A percentile compares a stretch with the other conserved stretches of the same genome.
Evolutionary conservation across 2,329 filamentous ascomycete genomes (phyloP).

Genomic region (Nigrograna mackinnonii): DNA sequence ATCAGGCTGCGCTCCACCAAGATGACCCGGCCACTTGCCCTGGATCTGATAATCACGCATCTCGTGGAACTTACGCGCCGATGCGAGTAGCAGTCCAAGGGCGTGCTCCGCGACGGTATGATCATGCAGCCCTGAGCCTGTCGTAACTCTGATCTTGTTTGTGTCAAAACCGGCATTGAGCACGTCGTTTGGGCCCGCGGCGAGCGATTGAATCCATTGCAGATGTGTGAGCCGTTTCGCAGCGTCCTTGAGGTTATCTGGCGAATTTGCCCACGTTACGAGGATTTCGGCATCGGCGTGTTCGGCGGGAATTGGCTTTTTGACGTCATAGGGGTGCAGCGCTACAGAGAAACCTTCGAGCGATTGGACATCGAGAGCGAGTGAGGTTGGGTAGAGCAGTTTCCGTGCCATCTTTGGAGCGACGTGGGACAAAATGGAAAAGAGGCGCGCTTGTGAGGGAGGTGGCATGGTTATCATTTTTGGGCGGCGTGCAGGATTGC

Average conservation of each 20-base stretch:
- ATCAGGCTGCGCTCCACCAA: conserved; percentile 65
- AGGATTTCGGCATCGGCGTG: conserved; percentile 64
- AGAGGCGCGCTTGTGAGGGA: neutral
- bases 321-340: conserved; percentile 65
- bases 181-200: conserved; percentile 69
- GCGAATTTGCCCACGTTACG: conserved; percentile 64
- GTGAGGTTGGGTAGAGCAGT: conserved; percentile 68
- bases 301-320: conserved; percentile 58
- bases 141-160: conserved; percentile 56
- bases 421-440: neutral
- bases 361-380: conserved; percentile 58
- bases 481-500: no score
- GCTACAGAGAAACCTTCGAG: conserved; percentile 63
- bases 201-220: conserved; percentile 68
- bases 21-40: conserved; percentile 62
- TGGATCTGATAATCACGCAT: conserved; percentile 66
- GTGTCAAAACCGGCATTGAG: conserved; percentile 63
- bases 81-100: conserved; percentile 59
- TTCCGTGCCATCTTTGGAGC: conserved; percentile 40
- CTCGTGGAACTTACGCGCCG: conserved; percentile 62
- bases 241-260: conserved; percentile 63
- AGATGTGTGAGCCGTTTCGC: conserved; percentile 59
- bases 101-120: conserved; percentile 68
- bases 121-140: conserved; percentile 67
- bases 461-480: neutral